phyloP scores from a whole-genome alignment of 2,329 filamentous ascomycete genomes.

The Graphium sp. region DNA sequence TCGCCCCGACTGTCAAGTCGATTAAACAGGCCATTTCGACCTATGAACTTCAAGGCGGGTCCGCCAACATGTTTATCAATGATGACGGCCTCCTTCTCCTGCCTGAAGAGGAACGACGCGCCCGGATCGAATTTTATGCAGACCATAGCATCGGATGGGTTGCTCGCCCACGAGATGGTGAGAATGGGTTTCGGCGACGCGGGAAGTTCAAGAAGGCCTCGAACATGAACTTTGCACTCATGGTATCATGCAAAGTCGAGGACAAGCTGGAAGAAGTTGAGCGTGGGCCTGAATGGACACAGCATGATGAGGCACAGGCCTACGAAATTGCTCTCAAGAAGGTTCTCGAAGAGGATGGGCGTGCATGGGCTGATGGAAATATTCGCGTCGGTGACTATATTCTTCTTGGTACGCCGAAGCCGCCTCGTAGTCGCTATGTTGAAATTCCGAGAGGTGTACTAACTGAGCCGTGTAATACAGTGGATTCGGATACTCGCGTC shows the following conservation, averaged over 20 bases:
- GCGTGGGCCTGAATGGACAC: conserved; percentile 45
- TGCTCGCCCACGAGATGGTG: conserved; percentile 45
- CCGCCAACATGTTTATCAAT: conserved; percentile 62
- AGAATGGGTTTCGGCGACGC: conserved; percentile 42
- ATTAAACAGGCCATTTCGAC: conserved; percentile 64
- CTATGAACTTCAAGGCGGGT: conserved; percentile 63
- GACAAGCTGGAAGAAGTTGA: conserved; percentile 44
- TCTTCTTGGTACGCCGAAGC: conserved; percentile 19
- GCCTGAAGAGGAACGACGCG: conserved; percentile 40
- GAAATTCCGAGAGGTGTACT: no score
- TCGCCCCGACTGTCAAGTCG: conserved; percentile 59
- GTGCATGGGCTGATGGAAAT: conserved; percentile 71
- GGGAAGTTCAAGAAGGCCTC: conserved; percentile 58
- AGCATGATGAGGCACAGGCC: conserved; percentile 48
- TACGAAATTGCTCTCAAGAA: conserved; percentile 50
- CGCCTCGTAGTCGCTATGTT: neutral
- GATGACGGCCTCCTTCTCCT: conserved; percentile 59
- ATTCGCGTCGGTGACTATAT: conserved; percentile 78
- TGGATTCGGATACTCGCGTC: conserved; percentile 67
- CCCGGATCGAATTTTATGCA: conserved; percentile 50
- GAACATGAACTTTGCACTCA: conserved; percentile 57
- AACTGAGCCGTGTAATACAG: no score
- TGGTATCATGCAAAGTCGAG: conserved; percentile 53
- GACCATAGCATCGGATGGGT: conserved; percentile 57
- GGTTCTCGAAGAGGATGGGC: conserved; percentile 48